phyloP scores from a whole-genome alignment of 1,284 basidiomycete species.

The Papiliotrema fonsecae region DNA sequence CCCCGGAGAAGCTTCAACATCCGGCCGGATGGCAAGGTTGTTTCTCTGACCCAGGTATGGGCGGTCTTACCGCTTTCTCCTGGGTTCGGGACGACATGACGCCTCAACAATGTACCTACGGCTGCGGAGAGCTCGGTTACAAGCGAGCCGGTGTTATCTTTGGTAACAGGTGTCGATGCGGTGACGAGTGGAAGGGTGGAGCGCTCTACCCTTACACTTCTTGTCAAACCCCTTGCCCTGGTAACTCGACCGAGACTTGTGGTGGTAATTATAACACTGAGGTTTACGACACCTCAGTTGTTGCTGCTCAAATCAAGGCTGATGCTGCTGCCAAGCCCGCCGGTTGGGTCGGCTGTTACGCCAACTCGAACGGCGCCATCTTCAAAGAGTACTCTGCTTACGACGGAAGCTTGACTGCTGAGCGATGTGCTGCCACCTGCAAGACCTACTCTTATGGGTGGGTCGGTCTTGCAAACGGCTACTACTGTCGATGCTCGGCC shows the following conservation, averaged over 20 bases:
- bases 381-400: constrained; percentile 12
- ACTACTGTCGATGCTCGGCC: constrained; percentile 3
- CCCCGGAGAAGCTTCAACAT: not conserved
- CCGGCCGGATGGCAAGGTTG: constrained; percentile 2
- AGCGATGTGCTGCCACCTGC: constrained; percentile 3
- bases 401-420: not conserved
- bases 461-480: not conserved
- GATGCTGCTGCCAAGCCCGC: constrained; percentile 12
- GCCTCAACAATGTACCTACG: constrained; percentile 9
- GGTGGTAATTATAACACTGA: constrained; percentile 3
- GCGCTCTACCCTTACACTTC: not conserved
- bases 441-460: not conserved
- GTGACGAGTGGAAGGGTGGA: constrained; percentile 2
- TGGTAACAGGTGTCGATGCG: constrained; percentile 7
- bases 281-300: not conserved
- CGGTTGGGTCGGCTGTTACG: constrained; percentile 29
- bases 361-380: constrained; percentile 12
- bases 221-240: not conserved
- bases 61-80: constrained; percentile 7
- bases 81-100: constrained; percentile 11
- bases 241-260: constrained; percentile 3
- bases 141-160: constrained; percentile 1
- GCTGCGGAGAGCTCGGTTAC: constrained; percentile 16
- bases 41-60: not conserved
- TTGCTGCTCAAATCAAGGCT: not conserved